These are phyloP conservation scores for Puccinia polysora DNA, from an alignment of 1,284 basidiomycete species.

Conservation along the genomic window DNA sequence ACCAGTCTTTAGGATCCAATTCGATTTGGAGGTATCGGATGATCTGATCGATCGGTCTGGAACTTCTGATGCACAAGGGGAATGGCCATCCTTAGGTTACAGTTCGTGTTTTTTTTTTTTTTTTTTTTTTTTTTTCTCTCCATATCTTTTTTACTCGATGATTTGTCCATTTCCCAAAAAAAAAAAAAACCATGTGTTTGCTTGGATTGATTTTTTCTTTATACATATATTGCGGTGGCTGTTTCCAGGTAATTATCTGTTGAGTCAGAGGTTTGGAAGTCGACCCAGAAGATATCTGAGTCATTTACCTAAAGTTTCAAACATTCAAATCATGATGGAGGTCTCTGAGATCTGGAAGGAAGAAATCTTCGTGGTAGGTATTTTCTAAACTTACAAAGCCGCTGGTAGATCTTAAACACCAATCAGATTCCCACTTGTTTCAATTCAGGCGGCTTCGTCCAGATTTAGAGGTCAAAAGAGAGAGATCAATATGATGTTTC, in stretches of 20 bases:
- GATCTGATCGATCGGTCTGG: neutral
- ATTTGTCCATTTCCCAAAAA: too few relatives aligned
- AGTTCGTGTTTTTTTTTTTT: constrained; percentile 12
- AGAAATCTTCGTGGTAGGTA: constrained; percentile 23
- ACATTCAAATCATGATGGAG: constrained; percentile 24
- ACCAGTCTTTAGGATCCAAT: constrained; percentile 35
- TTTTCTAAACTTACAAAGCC: constrained; percentile 1
- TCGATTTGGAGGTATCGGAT: constrained; percentile 10
- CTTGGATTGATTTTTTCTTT: neutral
- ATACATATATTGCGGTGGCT: too few relatives aligned
- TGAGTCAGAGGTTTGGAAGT: constrained; percentile 27
- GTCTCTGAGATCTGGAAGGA: constrained; percentile 15
- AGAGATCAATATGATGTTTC: constrained; percentile 34
- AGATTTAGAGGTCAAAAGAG: neutral
- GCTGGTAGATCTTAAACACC: neutral
- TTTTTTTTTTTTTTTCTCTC: neutral
- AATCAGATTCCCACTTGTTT: neutral
- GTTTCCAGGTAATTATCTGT: constrained; percentile 37
- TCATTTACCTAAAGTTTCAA: constrained; percentile 26
- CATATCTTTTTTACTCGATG: neutral
- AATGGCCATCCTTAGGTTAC: constrained; percentile 33
- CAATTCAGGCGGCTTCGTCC: constrained; percentile 26
- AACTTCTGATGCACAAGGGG: neutral
- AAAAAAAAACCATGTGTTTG: neutral
- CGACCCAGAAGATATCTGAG: constrained; percentile 17